A percentile compares a stretch with the other conserved stretches of the same genome.
Conservation (phyloP, 2,329 filamentous ascomycete species). For the Penicillium sp. region DNA sequence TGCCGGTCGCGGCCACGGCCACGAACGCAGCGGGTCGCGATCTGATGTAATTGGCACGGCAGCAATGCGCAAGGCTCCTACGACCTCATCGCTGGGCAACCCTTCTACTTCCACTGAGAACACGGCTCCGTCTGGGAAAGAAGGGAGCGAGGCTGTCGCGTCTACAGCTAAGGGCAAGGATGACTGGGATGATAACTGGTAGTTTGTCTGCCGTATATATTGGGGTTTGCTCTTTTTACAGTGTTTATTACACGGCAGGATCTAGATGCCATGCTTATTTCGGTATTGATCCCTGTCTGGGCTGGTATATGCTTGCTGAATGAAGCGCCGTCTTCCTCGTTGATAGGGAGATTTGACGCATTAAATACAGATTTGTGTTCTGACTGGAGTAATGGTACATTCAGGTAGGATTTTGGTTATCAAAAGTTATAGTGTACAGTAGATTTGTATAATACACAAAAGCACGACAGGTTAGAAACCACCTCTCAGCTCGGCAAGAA, state of each 20-base stretch:
- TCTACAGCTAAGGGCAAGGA: constrained; percentile 47
- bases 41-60: constrained; percentile 57
- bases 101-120: constrained; percentile 17
- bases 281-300: neutral
- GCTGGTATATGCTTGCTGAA: constrained; percentile 8
- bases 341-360: neutral
- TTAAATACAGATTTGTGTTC: neutral
- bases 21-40: constrained; percentile 30
- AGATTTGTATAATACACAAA: neutral
- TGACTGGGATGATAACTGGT: constrained; percentile 55
- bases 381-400: constrained; percentile 8
- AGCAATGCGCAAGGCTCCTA: constrained; percentile 53
- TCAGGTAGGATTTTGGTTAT: neutral
- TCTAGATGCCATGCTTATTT: constrained; percentile 5
- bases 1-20: neutral
- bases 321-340: neutral
- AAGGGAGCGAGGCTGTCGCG: constrained; percentile 18
- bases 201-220: constrained; percentile 11
- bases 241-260: neutral
- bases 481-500: constrained; percentile 46
- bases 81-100: constrained; percentile 15
- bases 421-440: constrained; percentile 1
- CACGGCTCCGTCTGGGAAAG: constrained; percentile 16
- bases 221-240: neutral
- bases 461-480: constrained; percentile 19